Evolutionary conservation across 495 filamentous ascomycete species (phyloP), one percentile per base, ranked within the genome.

Genomic region (Hypoxylon fuscum): DNA sequence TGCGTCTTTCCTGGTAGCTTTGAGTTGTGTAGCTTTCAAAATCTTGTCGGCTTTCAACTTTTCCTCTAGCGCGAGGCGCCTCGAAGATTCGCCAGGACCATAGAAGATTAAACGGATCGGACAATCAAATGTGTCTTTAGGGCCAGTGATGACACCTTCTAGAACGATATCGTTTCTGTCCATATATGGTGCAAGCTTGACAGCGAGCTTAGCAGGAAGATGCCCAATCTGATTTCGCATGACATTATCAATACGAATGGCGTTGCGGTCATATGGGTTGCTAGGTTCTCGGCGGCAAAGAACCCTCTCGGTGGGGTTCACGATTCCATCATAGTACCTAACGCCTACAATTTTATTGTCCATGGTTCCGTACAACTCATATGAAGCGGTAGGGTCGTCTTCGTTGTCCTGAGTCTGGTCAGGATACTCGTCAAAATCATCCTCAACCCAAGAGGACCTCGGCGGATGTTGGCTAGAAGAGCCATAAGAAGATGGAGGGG

Each of bases 221-320:
- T 96, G 91, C 2, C 93, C 93, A 55, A 96, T 89, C 65, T 96
- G 92, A 2, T 55, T 70, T 17, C 87, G 81, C 72, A 89, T 83
- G n/a, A 92, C 90, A 73, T 96, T 96, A 58, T 88, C 79, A 1
- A 95, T 83, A 5, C 85, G 85, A 45, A 97, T 90, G 2, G 92
- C 92, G 77, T 96, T 96, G 2, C 69, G 55, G 65, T 95, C 91
- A 65, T 90, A 93, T 50, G 57, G 73, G 60, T 97, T 97, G 10
- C 66, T 52, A 2, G 90, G 88, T 54, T 96, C 89, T 60, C 93
- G 78, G 25, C 72, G 76, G 47, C 90, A 68, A 22, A 91, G 60
- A 1, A 95, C 88, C 55, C 85, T 80, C 69, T 97, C 93, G 11
- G 90, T 89, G 3, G 79, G 46, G 3, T 83, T 90, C 2, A 90